These are phyloP conservation scores for Phytophthora europaea DNA, from an alignment of 352 stramenopile genomes.

Conservation along the genomic window DNA sequence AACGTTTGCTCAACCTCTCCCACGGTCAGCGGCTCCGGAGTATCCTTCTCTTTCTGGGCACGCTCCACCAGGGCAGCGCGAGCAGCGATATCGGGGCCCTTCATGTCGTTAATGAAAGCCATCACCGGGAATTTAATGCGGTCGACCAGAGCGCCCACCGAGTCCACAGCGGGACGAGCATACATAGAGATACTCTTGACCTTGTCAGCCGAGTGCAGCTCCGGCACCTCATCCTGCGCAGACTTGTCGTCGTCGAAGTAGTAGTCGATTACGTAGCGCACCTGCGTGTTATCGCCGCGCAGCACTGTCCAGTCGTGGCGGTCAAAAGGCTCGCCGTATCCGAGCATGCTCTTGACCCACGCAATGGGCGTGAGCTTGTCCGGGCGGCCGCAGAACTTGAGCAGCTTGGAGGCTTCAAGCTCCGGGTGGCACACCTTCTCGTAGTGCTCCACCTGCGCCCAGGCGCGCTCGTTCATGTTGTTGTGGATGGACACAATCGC, in stretches of 20 bases:
- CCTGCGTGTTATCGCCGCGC: constrained; percentile 88
- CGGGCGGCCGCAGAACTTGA: constrained; percentile 97
- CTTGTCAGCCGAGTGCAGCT: constrained; percentile 85
- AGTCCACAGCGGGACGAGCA: constrained; percentile 86
- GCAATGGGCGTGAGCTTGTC: constrained; percentile 97
- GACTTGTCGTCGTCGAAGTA: constrained; percentile 95
- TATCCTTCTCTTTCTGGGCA: constrained; percentile 46
- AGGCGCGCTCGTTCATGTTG: constrained; percentile 99
- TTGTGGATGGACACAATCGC: constrained; percentile 99
- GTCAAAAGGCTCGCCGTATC: constrained; percentile 95
- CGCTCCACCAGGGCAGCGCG: constrained; percentile 65
- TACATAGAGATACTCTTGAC: constrained; percentile 93
- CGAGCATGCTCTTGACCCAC: constrained; percentile 91
- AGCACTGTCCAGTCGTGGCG: constrained; percentile 99
- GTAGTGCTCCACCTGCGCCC: constrained; percentile 98
- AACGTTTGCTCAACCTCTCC: constrained; percentile 88
- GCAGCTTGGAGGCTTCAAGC: constrained; percentile 87
- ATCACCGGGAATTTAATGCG: constrained; percentile 85
- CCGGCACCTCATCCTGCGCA: constrained; percentile 78
- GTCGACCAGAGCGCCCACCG: constrained; percentile 74
- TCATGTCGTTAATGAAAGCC: constrained; percentile 57
- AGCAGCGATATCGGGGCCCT: constrained; percentile 57
- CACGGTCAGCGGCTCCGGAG: constrained; percentile 56
- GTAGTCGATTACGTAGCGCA: constrained; percentile 99
- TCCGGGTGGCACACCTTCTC: constrained; percentile 92